phyloP scores from a whole-genome alignment of 2,329 filamentous ascomycete genomes.

The Phyllosticta citrichinensis region DNA sequence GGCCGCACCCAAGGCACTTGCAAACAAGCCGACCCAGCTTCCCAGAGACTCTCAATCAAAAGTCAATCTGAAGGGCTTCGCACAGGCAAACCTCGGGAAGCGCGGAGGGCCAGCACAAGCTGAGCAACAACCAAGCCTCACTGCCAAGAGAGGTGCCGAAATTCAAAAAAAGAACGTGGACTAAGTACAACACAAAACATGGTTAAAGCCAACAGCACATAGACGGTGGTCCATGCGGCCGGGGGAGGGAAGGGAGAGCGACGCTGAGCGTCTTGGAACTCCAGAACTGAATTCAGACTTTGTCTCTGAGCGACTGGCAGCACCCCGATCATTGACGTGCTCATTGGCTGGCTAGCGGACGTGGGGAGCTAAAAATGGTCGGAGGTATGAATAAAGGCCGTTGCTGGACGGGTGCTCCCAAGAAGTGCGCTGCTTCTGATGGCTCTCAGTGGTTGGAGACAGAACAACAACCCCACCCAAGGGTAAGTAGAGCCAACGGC shows the following conservation, averaged over 20 bases:
- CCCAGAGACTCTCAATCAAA: background rate
- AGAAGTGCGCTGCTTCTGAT: background rate
- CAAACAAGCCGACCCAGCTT: background rate
- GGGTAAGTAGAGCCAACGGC: background rate
- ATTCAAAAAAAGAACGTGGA: background rate
- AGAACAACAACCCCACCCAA: background rate
- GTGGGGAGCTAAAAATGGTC: background rate
- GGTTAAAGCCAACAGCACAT: background rate
- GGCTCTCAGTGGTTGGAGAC: background rate
- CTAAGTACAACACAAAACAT: background rate
- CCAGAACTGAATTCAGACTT: background rate
- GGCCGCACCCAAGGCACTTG: background rate
- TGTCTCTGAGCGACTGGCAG: background rate
- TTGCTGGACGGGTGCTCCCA: background rate
- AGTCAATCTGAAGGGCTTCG: background rate
- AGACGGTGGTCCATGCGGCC: background rate
- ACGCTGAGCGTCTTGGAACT: background rate
- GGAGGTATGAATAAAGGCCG: background rate
- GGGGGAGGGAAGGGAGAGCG: too few species aligned
- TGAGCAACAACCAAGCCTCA: background rate
- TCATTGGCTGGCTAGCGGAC: background rate
- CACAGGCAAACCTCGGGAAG: background rate
- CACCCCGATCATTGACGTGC: background rate
- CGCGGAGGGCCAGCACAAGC: background rate
- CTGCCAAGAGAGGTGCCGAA: background rate